These are phyloP conservation scores for Parafenestella ontariensis DNA, from an alignment of 2,329 filamentous ascomycete genomes.

Conservation along the genomic window DNA sequence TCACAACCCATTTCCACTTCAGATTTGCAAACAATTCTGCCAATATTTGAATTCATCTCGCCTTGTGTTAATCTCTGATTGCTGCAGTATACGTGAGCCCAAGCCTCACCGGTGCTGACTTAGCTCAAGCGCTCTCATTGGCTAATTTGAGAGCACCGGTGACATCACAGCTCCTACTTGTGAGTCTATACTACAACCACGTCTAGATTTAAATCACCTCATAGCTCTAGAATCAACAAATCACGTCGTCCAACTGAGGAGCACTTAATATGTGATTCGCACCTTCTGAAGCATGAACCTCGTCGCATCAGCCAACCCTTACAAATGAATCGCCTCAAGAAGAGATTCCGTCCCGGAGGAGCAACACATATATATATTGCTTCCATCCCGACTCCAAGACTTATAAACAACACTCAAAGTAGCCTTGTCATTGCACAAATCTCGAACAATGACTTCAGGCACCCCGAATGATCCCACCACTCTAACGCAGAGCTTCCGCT, in stretches of 20 bases:
- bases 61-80: neutral
- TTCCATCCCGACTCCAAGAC: neutral
- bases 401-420: neutral
- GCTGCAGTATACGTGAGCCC: neutral
- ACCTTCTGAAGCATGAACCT: neutral
- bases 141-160: neutral
- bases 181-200: neutral
- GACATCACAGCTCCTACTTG: neutral
- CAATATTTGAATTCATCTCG: no score
- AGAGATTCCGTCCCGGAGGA: neutral
- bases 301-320: neutral
- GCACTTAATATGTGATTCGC: neutral
- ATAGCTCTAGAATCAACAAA: neutral
- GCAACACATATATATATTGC: neutral
- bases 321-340: neutral
- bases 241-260: neutral
- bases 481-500: conserved; percentile 16
- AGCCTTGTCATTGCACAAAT: neutral
- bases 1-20: no score
- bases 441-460: neutral
- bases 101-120: neutral
- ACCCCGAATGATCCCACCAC: neutral
- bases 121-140: neutral
- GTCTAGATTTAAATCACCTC: neutral
- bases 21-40: no score